Evolutionary conservation across 345 rosid genomes (phyloP), one percentile per base, ranked within the genome.

Genomic region (Syzygium aromaticum): DNA sequence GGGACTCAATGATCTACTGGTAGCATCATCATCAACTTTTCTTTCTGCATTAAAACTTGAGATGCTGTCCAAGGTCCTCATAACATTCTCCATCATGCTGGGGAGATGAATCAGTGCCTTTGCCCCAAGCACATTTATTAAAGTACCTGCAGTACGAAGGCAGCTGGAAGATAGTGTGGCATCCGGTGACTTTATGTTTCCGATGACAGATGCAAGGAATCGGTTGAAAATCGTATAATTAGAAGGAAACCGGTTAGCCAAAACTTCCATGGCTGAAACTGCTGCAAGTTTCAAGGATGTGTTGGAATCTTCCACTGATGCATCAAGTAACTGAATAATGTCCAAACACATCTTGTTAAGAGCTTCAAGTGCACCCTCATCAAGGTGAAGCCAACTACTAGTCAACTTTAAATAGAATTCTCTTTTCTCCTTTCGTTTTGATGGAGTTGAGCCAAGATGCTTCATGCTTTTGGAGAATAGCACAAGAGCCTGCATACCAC

Each of bases 51-150:
- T 73, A 90, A 91, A 51, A 92, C 89, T 89, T 91, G 86, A 59
- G 51, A 43, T 80, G 52, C 43, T 87, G 43, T 23, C 77, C 17
- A 94, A 93, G 61, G 89, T 92, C 87, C 87, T 90, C 23, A 93
- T 91, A 90, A 95, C 53, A 89, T 93, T 93, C 85, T 93, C 92
- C 98, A 96, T 95, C 88, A 98, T 86, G 88, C 85, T 84, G 61
- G 99, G 98, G 82, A 98, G 96, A 91, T 94, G 96, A 86, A 87
- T 51, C 40, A 98, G 92, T 51, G 99, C 97, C 93, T 91, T 95
- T 83, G 95, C 94, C 85, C 99, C 99, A 89, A 98, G 94, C 87
- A 95, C 98, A 92, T 94, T 92, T 88, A 96, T 91, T 87, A 98
- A 88, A 87, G 97, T 94, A 87, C 95, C 96, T 61, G 94, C 90